A percentile compares a stretch with the other conserved stretches of the same genome.
These are phyloP conservation scores for Zygosaccharomyces bisporus DNA, from an alignment of 805 yeast genomes.

Conservation along the genomic window DNA sequence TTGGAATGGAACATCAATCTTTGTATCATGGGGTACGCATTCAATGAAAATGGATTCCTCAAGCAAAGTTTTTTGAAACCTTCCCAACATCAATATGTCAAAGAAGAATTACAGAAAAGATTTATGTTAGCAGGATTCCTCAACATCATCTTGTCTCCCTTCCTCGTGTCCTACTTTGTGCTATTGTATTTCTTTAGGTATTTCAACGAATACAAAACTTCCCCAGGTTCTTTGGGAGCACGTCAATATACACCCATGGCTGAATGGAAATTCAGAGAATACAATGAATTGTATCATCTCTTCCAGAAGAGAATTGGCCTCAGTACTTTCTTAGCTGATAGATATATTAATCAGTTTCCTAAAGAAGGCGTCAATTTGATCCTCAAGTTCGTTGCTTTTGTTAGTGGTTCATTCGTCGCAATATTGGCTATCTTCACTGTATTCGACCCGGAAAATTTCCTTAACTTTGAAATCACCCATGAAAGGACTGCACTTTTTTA, in stretches of 20 bases:
- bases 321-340: slow-evolving; percentile 74
- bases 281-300: slow-evolving; percentile 86
- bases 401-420: slow-evolving; percentile 87
- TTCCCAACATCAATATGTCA: slow-evolving; percentile 58
- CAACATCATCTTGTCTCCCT: slow-evolving; percentile 79
- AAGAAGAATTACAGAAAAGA: slow-evolving; percentile 69
- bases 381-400: slow-evolving; percentile 60
- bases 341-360: slow-evolving; percentile 89
- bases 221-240: slow-evolving; percentile 77
- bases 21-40: slow-evolving; percentile 81
- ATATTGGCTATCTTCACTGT: slow-evolving; percentile 72
- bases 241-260: slow-evolving; percentile 93
- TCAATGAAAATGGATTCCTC: slow-evolving; percentile 79
- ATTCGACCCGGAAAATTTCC: slow-evolving; percentile 84
- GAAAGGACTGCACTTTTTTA: slow-evolving; percentile 83
- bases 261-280: slow-evolving; percentile 91
- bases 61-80: slow-evolving; percentile 68
- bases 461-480: slow-evolving; percentile 81
- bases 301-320: slow-evolving; percentile 74
- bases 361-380: slow-evolving; percentile 60
- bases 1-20: slow-evolving; percentile 92
- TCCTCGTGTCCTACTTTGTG: slow-evolving; percentile 77
- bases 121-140: slow-evolving; percentile 85
- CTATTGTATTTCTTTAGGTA: slow-evolving; percentile 82
- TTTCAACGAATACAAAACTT: slow-evolving; percentile 86